These are phyloP conservation scores for Halocafeteria seosinensis DNA, from an alignment of 108 stramenopile genomes.

Conservation along the genomic window DNA sequence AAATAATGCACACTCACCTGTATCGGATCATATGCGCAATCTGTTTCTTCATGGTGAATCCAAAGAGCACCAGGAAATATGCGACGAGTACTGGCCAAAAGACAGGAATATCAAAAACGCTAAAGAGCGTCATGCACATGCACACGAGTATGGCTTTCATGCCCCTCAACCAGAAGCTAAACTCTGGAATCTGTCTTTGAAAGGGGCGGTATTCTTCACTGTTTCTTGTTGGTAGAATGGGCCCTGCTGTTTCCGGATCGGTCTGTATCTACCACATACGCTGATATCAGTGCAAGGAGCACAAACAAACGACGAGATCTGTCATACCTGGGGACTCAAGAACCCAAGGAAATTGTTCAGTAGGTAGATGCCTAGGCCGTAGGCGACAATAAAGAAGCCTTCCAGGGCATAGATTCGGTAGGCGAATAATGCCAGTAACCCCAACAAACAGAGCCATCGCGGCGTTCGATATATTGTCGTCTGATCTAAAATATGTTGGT, in stretches of 20 bases:
- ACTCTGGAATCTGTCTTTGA: slow-evolving; percentile 80
- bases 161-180: slow-evolving; percentile 93
- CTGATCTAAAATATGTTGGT: slow-evolving; percentile 90
- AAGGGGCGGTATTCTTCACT: slow-evolving; percentile 78
- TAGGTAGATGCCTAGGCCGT: slow-evolving; percentile 92
- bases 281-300: neutral
- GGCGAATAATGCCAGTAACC: slow-evolving; percentile 57
- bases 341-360: slow-evolving; percentile 98
- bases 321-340: slow-evolving; percentile 55
- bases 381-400: slow-evolving; percentile 95
- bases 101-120: slow-evolving; percentile 91
- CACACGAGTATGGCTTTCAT: slow-evolving; percentile 50
- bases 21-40: slow-evolving; percentile 97
- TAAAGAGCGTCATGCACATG: slow-evolving; percentile 81
- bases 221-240: slow-evolving; percentile 54
- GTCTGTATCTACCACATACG: slow-evolving; percentile 13
- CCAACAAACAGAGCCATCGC: slow-evolving; percentile 26
- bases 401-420: slow-evolving; percentile 75
- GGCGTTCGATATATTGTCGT: slow-evolving; percentile 47
- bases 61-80: slow-evolving; percentile 89
- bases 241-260: slow-evolving; percentile 6
- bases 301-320: neutral
- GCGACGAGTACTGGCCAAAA: slow-evolving; percentile 95
- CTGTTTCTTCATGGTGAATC: slow-evolving; percentile 97
- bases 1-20: too few relatives aligned